phyloP scores from a whole-genome alignment of 306 rosid genomes.

The Vicia faba region DNA sequence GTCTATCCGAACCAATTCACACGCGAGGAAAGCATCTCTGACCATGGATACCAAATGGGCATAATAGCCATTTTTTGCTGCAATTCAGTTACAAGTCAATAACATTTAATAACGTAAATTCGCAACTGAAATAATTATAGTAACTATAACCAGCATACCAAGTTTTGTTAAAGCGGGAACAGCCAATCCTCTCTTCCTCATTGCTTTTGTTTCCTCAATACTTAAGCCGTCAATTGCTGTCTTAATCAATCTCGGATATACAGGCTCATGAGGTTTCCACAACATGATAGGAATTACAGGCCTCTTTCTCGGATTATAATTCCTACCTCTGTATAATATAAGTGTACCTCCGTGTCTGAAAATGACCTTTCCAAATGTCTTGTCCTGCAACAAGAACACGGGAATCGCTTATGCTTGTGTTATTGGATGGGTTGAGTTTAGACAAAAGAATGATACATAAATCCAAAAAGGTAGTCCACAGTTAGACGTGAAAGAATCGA shows the following conservation, averaged over 20 bases:
- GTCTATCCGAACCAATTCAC: slow-evolving; percentile 82
- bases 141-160: slow-evolving; percentile 45
- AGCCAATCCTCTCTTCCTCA: slow-evolving; percentile 85
- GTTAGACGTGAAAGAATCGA: slow-evolving; percentile 5
- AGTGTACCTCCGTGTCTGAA: slow-evolving; percentile 77
- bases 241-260: slow-evolving; percentile 87
- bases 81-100: slow-evolving; percentile 41
- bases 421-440: slow-evolving; percentile 10
- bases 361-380: slow-evolving; percentile 81
- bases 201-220: slow-evolving; percentile 81
- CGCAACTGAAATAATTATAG: slow-evolving; percentile 20
- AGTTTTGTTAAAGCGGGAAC: slow-evolving; percentile 85
- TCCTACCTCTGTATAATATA: slow-evolving; percentile 83
- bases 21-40: slow-evolving; percentile 78
- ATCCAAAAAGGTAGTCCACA: not conserved
- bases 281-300: slow-evolving; percentile 86
- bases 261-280: slow-evolving; percentile 93
- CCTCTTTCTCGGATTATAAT: slow-evolving; percentile 70
- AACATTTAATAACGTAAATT: slow-evolving; percentile 5
- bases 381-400: slow-evolving; percentile 66
- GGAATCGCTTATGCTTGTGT: slow-evolving; percentile 23
- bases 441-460: slow-evolving; percentile 12
- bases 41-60: slow-evolving; percentile 84
- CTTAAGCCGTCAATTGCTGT: slow-evolving; percentile 85
- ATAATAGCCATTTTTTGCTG: slow-evolving; percentile 91